These are phyloP conservation scores for Phlebiopsis flavidoalba DNA, from an alignment of 768 basidiomycete genomes.

Conservation along the genomic window DNA sequence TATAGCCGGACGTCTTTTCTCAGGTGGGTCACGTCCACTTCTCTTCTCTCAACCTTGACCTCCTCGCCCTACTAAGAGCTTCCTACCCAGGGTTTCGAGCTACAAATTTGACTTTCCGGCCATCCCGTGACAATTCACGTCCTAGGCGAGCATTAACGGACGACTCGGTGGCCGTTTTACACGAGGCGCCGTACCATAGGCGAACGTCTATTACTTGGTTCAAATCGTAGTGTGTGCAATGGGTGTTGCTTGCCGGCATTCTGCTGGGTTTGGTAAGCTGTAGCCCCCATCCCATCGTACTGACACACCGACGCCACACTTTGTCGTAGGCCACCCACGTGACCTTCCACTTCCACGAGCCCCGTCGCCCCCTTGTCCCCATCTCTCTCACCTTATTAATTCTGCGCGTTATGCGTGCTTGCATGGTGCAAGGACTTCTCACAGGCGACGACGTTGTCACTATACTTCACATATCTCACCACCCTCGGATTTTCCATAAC, in stretches of 20 bases:
- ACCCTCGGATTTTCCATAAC: constrained; percentile 21
- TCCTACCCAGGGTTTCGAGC: background rate
- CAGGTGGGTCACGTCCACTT: background rate
- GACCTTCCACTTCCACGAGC: background rate
- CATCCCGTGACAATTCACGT: no score
- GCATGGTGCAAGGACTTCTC: background rate
- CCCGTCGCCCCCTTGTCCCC: background rate
- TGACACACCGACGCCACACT: no score
- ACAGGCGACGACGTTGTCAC: background rate
- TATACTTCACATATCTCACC: constrained; percentile 12
- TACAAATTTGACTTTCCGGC: no score
- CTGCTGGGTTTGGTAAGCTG: background rate
- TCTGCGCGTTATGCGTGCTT: background rate
- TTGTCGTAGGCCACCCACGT: background rate
- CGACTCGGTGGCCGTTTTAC: no score
- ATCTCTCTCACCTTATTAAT: background rate
- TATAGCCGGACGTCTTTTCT: background rate
- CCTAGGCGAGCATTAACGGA: no score
- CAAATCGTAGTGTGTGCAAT: no score
- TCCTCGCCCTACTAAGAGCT: background rate
- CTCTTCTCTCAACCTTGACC: background rate
- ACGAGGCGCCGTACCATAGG: no score
- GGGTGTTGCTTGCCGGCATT: background rate
- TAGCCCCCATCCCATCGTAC: no score
- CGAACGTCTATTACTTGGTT: no score